phyloP scores from a whole-genome alignment of 306 rosid species.

The Acacia melanoxylon region DNA sequence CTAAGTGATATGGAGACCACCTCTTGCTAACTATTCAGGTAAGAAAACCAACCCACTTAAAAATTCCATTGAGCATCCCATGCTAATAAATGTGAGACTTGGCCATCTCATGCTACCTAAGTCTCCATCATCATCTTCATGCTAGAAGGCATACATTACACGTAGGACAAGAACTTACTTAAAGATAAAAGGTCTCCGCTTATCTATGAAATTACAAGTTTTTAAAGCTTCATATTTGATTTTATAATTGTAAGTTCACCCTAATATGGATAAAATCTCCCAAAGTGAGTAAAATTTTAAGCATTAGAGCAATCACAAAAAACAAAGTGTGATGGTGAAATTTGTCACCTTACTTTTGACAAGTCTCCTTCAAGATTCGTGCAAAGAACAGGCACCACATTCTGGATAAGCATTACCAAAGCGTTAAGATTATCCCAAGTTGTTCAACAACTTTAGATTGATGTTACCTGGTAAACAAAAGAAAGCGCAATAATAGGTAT shows the following conservation, averaged over 20 bases:
- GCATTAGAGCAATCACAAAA: not conserved
- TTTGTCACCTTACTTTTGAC: slow-evolving; percentile 77
- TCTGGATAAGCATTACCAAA: slow-evolving; percentile 50
- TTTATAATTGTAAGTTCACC: not conserved
- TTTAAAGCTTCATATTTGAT: not conserved
- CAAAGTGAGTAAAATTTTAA: not conserved
- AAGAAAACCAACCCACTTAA: not conserved
- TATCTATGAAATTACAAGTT: no score
- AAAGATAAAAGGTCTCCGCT: not conserved
- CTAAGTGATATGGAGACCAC: not conserved
- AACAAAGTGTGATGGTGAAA: slow-evolving; percentile 26
- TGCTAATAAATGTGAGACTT: not conserved
- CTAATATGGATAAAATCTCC: not conserved
- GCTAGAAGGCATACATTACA: not conserved
- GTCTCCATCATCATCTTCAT: not conserved
- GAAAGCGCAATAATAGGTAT: slow-evolving; percentile 83
- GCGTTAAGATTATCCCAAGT: slow-evolving; percentile 20
- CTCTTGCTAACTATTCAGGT: not conserved
- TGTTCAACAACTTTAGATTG: slow-evolving; percentile 24
- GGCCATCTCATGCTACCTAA: not conserved
- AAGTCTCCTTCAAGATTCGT: slow-evolving; percentile 84
- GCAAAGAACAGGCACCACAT: slow-evolving; percentile 85
- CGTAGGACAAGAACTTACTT: not conserved
- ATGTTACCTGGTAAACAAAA: slow-evolving; percentile 84
- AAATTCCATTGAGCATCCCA: not conserved